These are phyloP conservation scores for Ophiocordyceps camponoti-floridani DNA, from an alignment of 2,329 filamentous ascomycete genomes.

Conservation along the genomic window DNA sequence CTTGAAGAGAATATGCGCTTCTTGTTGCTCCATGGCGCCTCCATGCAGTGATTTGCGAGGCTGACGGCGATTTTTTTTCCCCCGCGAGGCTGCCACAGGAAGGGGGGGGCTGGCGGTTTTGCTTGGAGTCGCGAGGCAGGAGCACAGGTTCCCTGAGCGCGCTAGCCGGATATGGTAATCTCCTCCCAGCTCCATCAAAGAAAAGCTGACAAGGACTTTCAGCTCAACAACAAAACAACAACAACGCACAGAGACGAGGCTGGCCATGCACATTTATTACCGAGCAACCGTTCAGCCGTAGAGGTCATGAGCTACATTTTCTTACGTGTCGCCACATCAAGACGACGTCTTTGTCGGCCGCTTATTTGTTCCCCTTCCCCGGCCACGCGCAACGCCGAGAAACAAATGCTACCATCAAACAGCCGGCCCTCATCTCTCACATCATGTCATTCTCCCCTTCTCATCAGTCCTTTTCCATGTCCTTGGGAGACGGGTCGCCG, in stretches of 20 bases:
- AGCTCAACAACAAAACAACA: background rate
- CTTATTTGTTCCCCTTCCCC: no score
- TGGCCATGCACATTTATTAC: no score
- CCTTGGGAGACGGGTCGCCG: slow-evolving; percentile 87
- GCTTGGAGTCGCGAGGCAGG: slow-evolving; percentile 6
- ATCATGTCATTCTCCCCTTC: slow-evolving; percentile 3
- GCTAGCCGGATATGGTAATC: slow-evolving; percentile 18
- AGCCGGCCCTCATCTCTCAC: background rate
- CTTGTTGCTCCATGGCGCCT: slow-evolving; percentile 47
- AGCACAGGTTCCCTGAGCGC: slow-evolving; percentile 2
- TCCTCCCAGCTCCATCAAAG: slow-evolving; percentile 7
- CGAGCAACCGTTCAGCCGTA: no score
- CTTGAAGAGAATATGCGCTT: slow-evolving; percentile 57
- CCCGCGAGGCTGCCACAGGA: slow-evolving; percentile 13
- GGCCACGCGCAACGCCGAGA: slow-evolving; percentile 11
- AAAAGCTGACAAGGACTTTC: background rate
- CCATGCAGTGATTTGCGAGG: slow-evolving; percentile 28
- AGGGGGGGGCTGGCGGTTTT: slow-evolving; percentile 1
- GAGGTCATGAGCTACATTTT: no score
- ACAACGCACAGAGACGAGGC: no score
- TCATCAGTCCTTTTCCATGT: slow-evolving; percentile 61
- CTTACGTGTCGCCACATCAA: no score
- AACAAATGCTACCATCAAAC: no score
- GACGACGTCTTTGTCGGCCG: no score
- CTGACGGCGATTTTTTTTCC: slow-evolving; percentile 5